phyloP scores from a whole-genome alignment of 257 asterid species.

The Plantago elongata region DNA sequence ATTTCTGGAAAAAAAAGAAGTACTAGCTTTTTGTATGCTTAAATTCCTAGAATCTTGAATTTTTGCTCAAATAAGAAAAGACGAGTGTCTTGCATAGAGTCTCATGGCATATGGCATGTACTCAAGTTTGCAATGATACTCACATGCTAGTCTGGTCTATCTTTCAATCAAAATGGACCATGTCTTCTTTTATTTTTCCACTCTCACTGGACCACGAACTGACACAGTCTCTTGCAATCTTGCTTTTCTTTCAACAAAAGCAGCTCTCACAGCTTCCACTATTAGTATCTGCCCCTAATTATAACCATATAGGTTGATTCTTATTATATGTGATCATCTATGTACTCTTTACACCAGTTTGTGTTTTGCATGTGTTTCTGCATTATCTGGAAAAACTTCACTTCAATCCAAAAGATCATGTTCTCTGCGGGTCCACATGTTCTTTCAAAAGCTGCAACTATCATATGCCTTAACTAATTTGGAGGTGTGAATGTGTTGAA shows the following conservation, averaged over 20 bases:
- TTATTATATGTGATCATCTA: conserved; percentile 13
- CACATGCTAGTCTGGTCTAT: conserved; percentile 24
- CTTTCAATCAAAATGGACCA: conserved; percentile 40
- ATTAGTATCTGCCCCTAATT: conserved; percentile 29
- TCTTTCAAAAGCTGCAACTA: conserved; percentile 1
- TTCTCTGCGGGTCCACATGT: not conserved
- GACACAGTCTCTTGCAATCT: conserved; percentile 26
- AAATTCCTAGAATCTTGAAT: not conserved
- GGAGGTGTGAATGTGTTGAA: not conserved
- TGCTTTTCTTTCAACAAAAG: conserved; percentile 13
- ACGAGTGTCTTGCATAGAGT: conserved; percentile 10
- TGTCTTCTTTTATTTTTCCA: conserved; percentile 33
- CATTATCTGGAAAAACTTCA: conserved; percentile 8
- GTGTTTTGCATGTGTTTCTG: conserved; percentile 10
- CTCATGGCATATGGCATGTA: not conserved
- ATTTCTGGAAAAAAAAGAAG: not conserved
- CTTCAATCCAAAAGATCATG: conserved; percentile 7
- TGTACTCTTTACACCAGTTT: not conserved
- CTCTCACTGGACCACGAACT: conserved; percentile 46
- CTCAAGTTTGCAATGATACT: conserved; percentile 8
- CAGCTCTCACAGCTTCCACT: conserved; percentile 31
- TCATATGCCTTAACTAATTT: not conserved
- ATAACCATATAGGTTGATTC: conserved; percentile 22
- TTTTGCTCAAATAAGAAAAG: not conserved
- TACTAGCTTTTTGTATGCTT: not conserved